Evolutionary conservation across 2,329 filamentous ascomycete species (phyloP), one percentile per base, ranked within the genome.

Genomic region (Escovopsis sp.): DNA sequence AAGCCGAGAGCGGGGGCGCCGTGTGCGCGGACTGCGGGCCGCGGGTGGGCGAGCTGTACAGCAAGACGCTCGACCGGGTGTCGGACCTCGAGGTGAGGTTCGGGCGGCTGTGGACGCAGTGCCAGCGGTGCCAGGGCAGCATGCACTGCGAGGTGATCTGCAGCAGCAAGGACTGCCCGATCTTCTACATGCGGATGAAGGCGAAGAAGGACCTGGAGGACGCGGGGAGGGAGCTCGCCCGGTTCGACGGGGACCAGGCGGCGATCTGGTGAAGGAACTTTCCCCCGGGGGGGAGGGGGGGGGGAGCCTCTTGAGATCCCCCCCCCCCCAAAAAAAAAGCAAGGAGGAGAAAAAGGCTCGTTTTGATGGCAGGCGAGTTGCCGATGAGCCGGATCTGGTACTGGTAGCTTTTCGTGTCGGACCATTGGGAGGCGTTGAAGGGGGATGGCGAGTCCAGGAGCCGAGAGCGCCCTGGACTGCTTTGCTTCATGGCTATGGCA

Each of bases 111-210:
- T 98, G 91, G 91, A 98, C 91, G 39, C 91, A 98, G 62, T 98
- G 91, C 59, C 91, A 98, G 66, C 73, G 91, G 35, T 98, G 91
- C 60, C 91, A 98, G 66, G 91, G 88, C 42, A 95, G 87, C 66
- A 83, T 98, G 74, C 91, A 98, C 65, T 91, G 86, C 60, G 91
- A 98, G 62, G 93, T 98, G 42, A 96, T 98, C 52, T 98, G 91
- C 67, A 88, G 82, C 48, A 89, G 82, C 59, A 84, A 87, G 60
- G 91, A 98, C 67, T 98, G 91, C 58, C 91, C 91, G 1, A 98
- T 98, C 55, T 98, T 98, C 63, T 98, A 98, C 62, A 98, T 98
- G 91, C 79, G 91, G 5, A 98, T 98, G 91, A 98, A 98, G 72
- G 89, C 89, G 29, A 94, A 95, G 74, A 98, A 98, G 70, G 91